Evolutionary conservation across 345 rosid species (phyloP), one percentile per base, ranked within the genome.

Genomic region (Brassica napus): DNA sequence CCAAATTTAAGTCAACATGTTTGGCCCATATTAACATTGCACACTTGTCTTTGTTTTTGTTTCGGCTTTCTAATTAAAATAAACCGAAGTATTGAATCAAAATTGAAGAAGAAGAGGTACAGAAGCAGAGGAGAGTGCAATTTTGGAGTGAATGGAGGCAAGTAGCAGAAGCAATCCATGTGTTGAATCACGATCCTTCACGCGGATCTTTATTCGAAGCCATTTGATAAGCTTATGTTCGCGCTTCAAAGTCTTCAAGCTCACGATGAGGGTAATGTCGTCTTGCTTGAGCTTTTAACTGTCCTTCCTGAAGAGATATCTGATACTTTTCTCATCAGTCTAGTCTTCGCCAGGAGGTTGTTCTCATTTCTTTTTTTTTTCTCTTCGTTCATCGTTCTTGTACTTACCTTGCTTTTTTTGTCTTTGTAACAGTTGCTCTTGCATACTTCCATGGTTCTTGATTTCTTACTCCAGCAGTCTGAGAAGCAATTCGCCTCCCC

Each of bases 121-220:
- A 37, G 28, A 37, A 57, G 81, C 31, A 68, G 75, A 79, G 16
- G 60, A 65, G 71, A 57, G 75, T 61, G 79, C 39, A 55, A 63
- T 37, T 39, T 14, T 8, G 71, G 71, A 73, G 75, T 68, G 69
- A 68, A 88, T 89, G 97, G 97, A 85, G 90, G 79, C 88, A 89
- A 88, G 95, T 92, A 42, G 98, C 93, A 5, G 90, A 94, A 83
- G 98, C 98, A 12, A 92, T 94, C 71, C 97, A 84, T 77, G 91
- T 91, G 18, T 86, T 94, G 65, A 92, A 92, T 86, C 98, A 94
- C 89, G 98, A 90, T 81, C 75, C 85, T 92, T 65, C 86, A 88
- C 39, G 86, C 95, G 34, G 88, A 77, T 70, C 92, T 86, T 87
- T 89, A 87, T 82, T 90, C 94, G 47, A 92, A 91, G 79, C 91